phyloP scores from a whole-genome alignment of 768 basidiomycete genomes.

The Mycena sanguinolenta region DNA sequence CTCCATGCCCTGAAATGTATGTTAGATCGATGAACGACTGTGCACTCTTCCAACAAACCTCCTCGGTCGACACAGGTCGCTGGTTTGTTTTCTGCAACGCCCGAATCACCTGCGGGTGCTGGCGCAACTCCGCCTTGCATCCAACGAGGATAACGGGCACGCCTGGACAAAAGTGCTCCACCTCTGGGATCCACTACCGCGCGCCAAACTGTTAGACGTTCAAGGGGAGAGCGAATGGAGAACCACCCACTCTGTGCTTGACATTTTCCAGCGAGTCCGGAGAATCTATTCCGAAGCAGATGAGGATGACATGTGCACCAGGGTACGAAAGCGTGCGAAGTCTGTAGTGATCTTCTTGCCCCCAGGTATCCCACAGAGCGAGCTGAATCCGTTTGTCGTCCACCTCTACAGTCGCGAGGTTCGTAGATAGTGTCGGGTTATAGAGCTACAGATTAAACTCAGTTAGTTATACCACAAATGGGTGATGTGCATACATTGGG shows the following conservation, averaged over 20 bases:
- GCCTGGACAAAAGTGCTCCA: slow-evolving; percentile 96
- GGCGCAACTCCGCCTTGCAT: slow-evolving; percentile 98
- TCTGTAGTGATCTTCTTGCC: slow-evolving; percentile 99
- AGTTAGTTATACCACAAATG: too few relatives aligned
- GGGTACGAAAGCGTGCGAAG: slow-evolving; percentile 98
- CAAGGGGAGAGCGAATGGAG: slow-evolving; percentile 12
- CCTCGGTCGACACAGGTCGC: slow-evolving; percentile 92
- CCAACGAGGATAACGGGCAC: slow-evolving; percentile 97
- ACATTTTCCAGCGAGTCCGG: slow-evolving; percentile 99
- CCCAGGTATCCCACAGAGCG: slow-evolving; percentile 99
- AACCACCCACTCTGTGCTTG: slow-evolving; percentile 94
- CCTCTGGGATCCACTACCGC: slow-evolving; percentile 93
- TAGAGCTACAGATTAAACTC: too few relatives aligned
- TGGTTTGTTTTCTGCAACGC: slow-evolving; percentile 95
- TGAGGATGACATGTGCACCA: slow-evolving; percentile 98
- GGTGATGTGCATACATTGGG: slow-evolving; percentile 82
- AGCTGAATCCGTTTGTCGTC: slow-evolving; percentile 98
- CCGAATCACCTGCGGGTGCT: slow-evolving; percentile 92
- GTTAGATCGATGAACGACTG: background rate
- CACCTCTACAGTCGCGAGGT: slow-evolving; percentile 98
- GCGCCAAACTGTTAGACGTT: slow-evolving; percentile 51
- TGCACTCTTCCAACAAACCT: slow-evolving; percentile 62
- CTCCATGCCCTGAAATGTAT: background rate
- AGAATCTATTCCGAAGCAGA: slow-evolving; percentile 98
- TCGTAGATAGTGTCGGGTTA: slow-evolving; percentile 99